Evolutionary conservation across 2,329 filamentous ascomycete species (phyloP).

Genomic region (Botrytis paeoniae): DNA sequence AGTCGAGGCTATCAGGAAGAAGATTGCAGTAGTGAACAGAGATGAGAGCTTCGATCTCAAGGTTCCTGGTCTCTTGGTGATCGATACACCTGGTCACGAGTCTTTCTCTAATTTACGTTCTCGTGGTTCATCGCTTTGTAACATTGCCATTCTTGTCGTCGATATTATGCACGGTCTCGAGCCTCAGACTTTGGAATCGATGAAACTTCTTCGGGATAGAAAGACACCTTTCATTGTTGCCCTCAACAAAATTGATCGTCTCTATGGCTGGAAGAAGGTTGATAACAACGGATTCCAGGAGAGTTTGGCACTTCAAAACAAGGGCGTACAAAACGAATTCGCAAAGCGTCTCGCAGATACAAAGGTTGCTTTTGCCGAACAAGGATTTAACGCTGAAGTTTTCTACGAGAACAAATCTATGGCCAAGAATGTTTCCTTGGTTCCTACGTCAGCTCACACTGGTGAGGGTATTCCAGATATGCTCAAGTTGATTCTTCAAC

Average conservation of each 20-base stretch:
- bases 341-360: constrained; percentile 84
- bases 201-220: constrained; percentile 86
- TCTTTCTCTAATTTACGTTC: constrained; percentile 98
- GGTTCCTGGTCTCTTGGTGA: constrained; percentile 91
- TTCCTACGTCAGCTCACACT: constrained; percentile 96
- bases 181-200: constrained; percentile 94
- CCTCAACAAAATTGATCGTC: constrained; percentile 98
- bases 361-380: constrained; percentile 90
- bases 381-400: constrained; percentile 96
- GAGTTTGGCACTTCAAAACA: constrained; percentile 83
- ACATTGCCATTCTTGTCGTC: constrained; percentile 97
- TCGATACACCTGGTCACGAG: constrained; percentile 99
- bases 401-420: constrained; percentile 98
- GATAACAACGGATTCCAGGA: constrained; percentile 98
- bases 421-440: constrained; percentile 89
- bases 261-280: constrained; percentile 98
- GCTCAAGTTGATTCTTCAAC: constrained; percentile 87
- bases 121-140: constrained; percentile 95
- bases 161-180: constrained; percentile 99
- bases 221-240: constrained; percentile 99
- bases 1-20: constrained; percentile 84
- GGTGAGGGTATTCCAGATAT: constrained; percentile 98
- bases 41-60: constrained; percentile 94
- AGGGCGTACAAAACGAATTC: constrained; percentile 93
- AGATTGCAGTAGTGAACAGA: constrained; percentile 89